Evolutionary conservation across 352 stramenopile genomes (phyloP), one percentile per base, ranked within the genome.

Genomic region (Globisporangium cylindrosporum): DNA sequence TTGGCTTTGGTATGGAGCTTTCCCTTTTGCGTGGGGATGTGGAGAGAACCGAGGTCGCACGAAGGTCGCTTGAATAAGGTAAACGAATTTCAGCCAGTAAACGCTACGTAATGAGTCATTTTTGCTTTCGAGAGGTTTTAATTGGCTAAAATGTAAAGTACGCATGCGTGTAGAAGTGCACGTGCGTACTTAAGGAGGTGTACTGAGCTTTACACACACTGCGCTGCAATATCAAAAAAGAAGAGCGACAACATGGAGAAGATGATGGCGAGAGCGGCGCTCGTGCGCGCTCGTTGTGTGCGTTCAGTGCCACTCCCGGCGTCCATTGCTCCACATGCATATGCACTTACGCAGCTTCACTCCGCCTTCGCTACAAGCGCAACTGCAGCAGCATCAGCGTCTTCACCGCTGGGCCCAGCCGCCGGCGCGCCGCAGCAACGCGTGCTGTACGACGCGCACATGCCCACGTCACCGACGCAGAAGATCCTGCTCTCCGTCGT

Each of bases 401-500:
- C 12, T 46, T 46, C 7, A 27, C 20, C 46, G 12, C 56, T 64
- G 15, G 49, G 57, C 15, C 27, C 65, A 12, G 57, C 57, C 5
- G 82, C 84, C 1, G 86, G 86, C 20, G 60, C 78, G 46, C 81
- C 84, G 20, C 72, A 80, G 58, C 68, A 73, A 34, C 82, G 84
- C 56, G 74, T 93, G 29, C 67, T 90, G 20, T 95, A 97, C 69
- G 75, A 76, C 34, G 77, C 72, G 56, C 89, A 97, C 68, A 73
- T 83, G 58, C 88, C 90, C 20, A 96, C 88, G 62, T 85, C 84
- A 25, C 83, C 87, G 6, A 69, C 89, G 48, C 92, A 98, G 76
- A 94, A 97, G 73, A 56, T 98, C 8, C 66, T 90, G 7, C 77
- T 98, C 29, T 90, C 96, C 1, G 71, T 95, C 25, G 85, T 90